These are phyloP conservation scores for Magnolia kwangsiensis DNA, from an alignment of 164 flowering plant species.

Conservation along the genomic window DNA sequence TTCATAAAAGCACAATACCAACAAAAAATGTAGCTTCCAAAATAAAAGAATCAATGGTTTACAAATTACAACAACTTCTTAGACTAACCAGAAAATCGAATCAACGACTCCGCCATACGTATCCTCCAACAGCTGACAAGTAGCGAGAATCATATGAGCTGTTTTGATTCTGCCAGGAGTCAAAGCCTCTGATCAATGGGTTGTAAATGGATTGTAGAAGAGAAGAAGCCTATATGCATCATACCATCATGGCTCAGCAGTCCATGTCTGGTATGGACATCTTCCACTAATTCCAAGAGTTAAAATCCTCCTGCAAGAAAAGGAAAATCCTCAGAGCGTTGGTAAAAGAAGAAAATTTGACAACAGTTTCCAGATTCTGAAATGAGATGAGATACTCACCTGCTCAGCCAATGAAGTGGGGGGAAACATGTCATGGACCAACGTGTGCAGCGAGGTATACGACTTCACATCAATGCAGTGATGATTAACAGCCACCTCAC, in stretches of 20 bases:
- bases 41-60: neutral
- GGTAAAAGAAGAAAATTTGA: neutral
- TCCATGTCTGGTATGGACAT: constrained; percentile 66
- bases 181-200: neutral
- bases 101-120: neutral
- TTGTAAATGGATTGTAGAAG: neutral
- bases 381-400: constrained; percentile 29
- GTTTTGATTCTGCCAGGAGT: neutral
- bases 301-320: constrained; percentile 75
- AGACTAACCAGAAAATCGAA: neutral
- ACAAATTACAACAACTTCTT: constrained; percentile 7
- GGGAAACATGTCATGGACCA: constrained; percentile 95
- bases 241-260: neutral
- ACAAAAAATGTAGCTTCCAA: neutral
- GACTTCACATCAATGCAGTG: constrained; percentile 70
- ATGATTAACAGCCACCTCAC: constrained; percentile 77
- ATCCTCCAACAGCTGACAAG: neutral
- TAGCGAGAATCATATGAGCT: neutral
- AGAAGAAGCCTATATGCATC: neutral
- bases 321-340: neutral
- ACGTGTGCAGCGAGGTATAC: constrained; percentile 87
- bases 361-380: neutral
- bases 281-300: constrained; percentile 93
- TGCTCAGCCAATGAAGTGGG: constrained; percentile 91
- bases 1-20: too few relatives aligned